Percentiles rank a stretch among this genome's conserved stretches.
phyloP scores from a whole-genome alignment of 2,329 filamentous ascomycete species.

The Zopfia rhizophila region DNA sequence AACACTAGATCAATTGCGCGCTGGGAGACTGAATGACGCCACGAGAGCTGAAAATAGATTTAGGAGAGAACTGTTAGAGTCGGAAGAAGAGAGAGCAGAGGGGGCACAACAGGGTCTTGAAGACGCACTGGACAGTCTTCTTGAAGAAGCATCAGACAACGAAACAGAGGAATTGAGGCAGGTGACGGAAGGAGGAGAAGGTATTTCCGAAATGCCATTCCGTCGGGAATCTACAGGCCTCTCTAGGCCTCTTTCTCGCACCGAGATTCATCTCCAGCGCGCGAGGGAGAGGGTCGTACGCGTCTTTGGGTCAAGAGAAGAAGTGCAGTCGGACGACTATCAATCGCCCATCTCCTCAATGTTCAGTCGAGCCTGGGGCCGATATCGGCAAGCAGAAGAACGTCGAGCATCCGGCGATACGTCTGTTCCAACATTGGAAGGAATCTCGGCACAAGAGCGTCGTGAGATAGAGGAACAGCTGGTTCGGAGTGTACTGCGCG shows the following conservation, averaged over 20 bases:
- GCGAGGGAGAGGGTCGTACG: slow-evolving; percentile 43
- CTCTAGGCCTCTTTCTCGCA: slow-evolving; percentile 26
- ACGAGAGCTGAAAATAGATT: slow-evolving; percentile 42
- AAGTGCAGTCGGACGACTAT: slow-evolving; percentile 59
- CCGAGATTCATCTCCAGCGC: slow-evolving; percentile 32
- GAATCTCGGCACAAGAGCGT: slow-evolving; percentile 35
- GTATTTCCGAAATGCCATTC: background rate
- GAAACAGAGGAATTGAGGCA: slow-evolving; percentile 6
- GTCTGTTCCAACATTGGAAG: slow-evolving; percentile 31
- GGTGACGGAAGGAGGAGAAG: background rate
- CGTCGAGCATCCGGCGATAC: slow-evolving; percentile 35
- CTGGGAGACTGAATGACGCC: slow-evolving; percentile 40
- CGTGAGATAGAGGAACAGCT: slow-evolving; percentile 45
- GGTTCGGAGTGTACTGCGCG: slow-evolving; percentile 44
- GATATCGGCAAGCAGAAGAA: slow-evolving; percentile 56
- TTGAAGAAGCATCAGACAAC: slow-evolving; percentile 39
- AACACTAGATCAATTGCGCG: slow-evolving; percentile 57
- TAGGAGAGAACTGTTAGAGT: slow-evolving; percentile 30
- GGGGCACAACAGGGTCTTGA: slow-evolving; percentile 41
- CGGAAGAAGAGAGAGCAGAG: slow-evolving; percentile 34
- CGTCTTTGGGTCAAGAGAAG: slow-evolving; percentile 59
- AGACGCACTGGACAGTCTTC: slow-evolving; percentile 45
- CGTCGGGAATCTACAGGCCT: slow-evolving; percentile 12
- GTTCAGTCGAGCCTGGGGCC: slow-evolving; percentile 57
- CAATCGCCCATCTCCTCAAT: slow-evolving; percentile 60